Base-by-base conservation (phyloP, 2,329 filamentous ascomycete genomes). In the Penicillium sp. region DNA sequence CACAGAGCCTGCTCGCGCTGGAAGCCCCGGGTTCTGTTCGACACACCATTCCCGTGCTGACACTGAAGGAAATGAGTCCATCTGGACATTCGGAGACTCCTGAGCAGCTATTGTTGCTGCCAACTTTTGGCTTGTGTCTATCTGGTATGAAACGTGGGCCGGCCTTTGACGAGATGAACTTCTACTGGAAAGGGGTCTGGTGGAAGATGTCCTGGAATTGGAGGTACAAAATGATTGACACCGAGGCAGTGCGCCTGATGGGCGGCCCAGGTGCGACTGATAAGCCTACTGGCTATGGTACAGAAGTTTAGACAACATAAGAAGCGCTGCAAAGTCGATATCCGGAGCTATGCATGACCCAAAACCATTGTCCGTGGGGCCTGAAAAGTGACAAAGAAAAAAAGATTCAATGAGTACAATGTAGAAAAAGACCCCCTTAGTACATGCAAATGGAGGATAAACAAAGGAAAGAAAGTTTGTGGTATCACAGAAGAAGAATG, bases 31-130 rank as follows among this genome's bases (percentile, higher is more conserved):
- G 66, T 0, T 60, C 64, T 15, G 48, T 67, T 3, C 67, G 74
- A 4, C 73, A 68, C 53, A 76, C 74, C 0, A 41, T 78, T 27
- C 76, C 75, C 15, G 59, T 71, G 8, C 40, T 72, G 25, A 53
- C 55, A 10, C 25, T 58, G n/a, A 51, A 51, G 31, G 44, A 47
- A 35, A 33, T 46, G 7, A 9, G 8, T 37, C 32, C 40, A 6
- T 24, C 28, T 23, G 9, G 12, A 13, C 4, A 31, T 12, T 29
- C 15, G 29, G 35, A 25, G 37, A 27, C 18, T 32, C n/a, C 28
- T 23, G 10, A 37, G 28, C 37, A 58, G 27, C 56, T 61, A 15
- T 15, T 68, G 35, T 59, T 59, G 13, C 51, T 68, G 40, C 67
- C 66, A 3, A 68, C 67, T 15, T 33, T 67, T 42, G 53, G 56